Percentiles rank a stretch among this genome's conserved stretches.
phyloP scores from a whole-genome alignment of 768 basidiomycete genomes.

The Amyloporia xantha region DNA sequence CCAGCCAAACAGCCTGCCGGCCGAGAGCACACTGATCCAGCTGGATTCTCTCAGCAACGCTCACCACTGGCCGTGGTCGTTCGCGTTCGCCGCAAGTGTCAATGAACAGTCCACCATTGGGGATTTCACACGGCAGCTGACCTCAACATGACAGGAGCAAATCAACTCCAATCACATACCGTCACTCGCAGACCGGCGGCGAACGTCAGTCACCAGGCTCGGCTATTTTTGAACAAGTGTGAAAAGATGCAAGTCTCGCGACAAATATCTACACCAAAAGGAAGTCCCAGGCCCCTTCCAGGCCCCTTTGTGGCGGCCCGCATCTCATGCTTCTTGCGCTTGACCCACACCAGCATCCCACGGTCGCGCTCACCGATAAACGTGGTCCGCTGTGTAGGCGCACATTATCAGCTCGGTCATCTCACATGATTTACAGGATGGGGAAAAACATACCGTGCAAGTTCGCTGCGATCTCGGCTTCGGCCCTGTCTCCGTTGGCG shows the following conservation, averaged over 20 bases:
- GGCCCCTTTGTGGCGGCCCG: conserved; percentile 16
- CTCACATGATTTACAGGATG: neutral
- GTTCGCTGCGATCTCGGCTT: conserved; percentile 97
- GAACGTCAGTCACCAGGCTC: neutral
- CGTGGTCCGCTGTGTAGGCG: conserved; percentile 64
- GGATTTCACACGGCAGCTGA: neutral
- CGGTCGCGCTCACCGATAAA: conserved; percentile 61
- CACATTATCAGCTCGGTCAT: conserved; percentile 10
- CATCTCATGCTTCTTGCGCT: conserved; percentile 7
- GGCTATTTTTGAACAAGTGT: conserved; percentile 4
- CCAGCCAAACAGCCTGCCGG: neutral
- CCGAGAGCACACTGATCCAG: neutral
- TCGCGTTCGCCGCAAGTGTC: too few species aligned
- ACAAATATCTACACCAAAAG: conserved; percentile 6
- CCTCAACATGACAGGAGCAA: neutral
- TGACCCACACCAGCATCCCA: conserved; percentile 3
- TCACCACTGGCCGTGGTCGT: neutral
- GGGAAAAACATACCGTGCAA: conserved; percentile 47
- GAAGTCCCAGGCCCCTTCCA: conserved; percentile 1
- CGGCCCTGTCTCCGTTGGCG: conserved; percentile 91
- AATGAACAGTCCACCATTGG: too few species aligned
- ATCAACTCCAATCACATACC: neutral
- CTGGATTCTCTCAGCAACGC: neutral
- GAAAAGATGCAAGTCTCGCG: neutral
- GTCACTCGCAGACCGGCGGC: neutral